phyloP scores from a whole-genome alignment of 148 eudicot genomes.

The Bassia scoparia region DNA sequence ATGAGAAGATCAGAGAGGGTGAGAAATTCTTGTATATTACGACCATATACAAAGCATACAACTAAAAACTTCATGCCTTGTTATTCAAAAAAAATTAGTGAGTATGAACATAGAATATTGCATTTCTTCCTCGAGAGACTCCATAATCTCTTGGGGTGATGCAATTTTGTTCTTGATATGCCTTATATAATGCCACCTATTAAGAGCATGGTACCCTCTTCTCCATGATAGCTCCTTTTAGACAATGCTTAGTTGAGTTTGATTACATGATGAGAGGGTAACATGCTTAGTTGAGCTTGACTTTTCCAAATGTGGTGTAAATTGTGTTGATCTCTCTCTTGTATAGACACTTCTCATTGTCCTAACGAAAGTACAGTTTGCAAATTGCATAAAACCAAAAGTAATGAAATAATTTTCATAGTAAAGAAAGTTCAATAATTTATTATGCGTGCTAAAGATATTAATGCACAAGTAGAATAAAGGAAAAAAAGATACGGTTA shows the following conservation, averaged over 20 bases:
- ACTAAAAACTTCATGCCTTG: too few relatives aligned
- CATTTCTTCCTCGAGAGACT: slow-evolving; percentile 21
- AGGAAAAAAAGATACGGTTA: too few relatives aligned
- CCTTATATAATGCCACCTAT: slow-evolving; percentile 61
- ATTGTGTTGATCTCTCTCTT: slow-evolving; percentile 50
- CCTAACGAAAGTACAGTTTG: slow-evolving; percentile 8
- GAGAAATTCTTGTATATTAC: too few relatives aligned
- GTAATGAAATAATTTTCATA: background rate
- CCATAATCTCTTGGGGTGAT: slow-evolving; percentile 28
- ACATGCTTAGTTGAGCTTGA: background rate
- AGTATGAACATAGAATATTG: slow-evolving; percentile 16
- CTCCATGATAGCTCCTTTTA: slow-evolving; percentile 16
- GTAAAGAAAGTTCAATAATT: background rate
- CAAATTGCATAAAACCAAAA: background rate
- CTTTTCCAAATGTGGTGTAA: slow-evolving; percentile 27
- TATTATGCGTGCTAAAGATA: too few relatives aligned
- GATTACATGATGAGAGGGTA: slow-evolving; percentile 1
- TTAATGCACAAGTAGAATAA: too few relatives aligned
- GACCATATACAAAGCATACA: too few relatives aligned
- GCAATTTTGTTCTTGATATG: slow-evolving; percentile 33
- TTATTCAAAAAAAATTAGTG: background rate
- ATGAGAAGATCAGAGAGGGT: too few relatives aligned
- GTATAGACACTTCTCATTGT: slow-evolving; percentile 24
- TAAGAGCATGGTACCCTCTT: slow-evolving; percentile 45
- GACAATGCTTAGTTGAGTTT: slow-evolving; percentile 11